Evolutionary conservation across 768 basidiomycete genomes (phyloP), one percentile per base, ranked within the genome.

Genomic region (Mycena polygramma): DNA sequence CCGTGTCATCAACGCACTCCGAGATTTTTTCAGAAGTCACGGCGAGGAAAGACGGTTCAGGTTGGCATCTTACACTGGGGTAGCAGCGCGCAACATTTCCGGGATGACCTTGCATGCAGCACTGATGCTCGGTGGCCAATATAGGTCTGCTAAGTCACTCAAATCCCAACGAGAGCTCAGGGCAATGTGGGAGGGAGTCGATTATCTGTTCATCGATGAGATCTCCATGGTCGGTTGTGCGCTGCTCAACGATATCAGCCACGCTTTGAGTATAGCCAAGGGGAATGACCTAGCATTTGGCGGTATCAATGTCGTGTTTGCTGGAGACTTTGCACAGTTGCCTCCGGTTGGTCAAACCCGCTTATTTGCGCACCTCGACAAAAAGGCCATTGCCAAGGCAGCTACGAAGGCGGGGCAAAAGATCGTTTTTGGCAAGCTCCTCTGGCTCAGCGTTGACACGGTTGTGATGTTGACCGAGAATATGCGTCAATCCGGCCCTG

Each of bases 291-390:
- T 45, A 17, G 71, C 76, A 0, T 85, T 84, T 75, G 83, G 85
- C 5, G 82, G 83, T n/a, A 75, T 85, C 0, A 85, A 81, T 51
- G 68, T 85, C 2, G 81, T 86, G 0, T 83, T 83, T 66, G 81
- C 82, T 0, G 84, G 85, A 3, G 83, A 86, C 63, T 85, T 87
- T 66, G 76, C 78, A 0, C 85, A 87, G 58, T 66, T 84, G 3
- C 80, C 83, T 0, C 85, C 85, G 13, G 78, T 86, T 0, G 66
- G 72, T 0, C 72, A 81, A 6, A 77, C 53, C 4, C 54, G 39
- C 13, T 20, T 65, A 17, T 65, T n/a, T n/a, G n/a, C n/a, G n/a
- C n/a, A n/a, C n/a, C n/a, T n/a, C n/a, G n/a, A n/a, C n/a, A n/a
- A n/a, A n/a, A n/a, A n/a, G n/a, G n/a, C n/a, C n/a, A n/a, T n/a